Conservation (phyloP, 345 rosid genomes). For the Pugionium cornutum region DNA sequence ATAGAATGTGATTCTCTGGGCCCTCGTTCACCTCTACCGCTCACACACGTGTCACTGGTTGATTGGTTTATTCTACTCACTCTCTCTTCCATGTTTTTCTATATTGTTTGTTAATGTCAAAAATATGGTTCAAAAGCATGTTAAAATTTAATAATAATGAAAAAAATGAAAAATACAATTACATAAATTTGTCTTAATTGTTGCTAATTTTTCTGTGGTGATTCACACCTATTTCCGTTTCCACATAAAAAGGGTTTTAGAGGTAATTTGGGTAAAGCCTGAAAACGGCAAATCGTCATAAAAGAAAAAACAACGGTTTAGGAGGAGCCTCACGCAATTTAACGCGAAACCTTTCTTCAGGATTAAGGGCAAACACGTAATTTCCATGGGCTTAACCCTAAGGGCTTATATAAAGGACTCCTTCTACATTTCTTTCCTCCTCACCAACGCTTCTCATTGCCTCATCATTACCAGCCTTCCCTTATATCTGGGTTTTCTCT, state of each 20-base stretch:
- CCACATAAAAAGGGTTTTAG: conserved; percentile 10
- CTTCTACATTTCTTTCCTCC: conserved; percentile 8
- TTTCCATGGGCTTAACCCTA: not conserved
- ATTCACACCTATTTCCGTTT: conserved; percentile 13
- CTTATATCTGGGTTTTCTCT: conserved; percentile 34
- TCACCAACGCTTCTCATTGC: conserved; percentile 43
- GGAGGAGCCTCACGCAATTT: not conserved
- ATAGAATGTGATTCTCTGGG: conserved; percentile 28
- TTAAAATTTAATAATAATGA: not conserved
- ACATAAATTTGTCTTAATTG: too few relatives aligned
- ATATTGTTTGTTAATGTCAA: not conserved
- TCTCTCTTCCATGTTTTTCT: not conserved
- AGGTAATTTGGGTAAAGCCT: conserved; percentile 21
- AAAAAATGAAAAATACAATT: too few relatives aligned
- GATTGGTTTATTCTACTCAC: not conserved
- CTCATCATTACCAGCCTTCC: conserved; percentile 40
- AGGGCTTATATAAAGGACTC: conserved; percentile 27
- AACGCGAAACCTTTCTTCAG: not conserved
- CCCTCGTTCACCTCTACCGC: conserved; percentile 32
- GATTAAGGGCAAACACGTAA: conserved; percentile 31
- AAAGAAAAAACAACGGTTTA: conserved; percentile 20
- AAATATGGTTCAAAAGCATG: not conserved
- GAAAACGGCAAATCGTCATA: conserved; percentile 11
- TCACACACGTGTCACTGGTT: not conserved
- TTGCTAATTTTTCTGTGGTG: too few relatives aligned